A percentile compares a stretch with the other conserved stretches of the same genome.
These are phyloP conservation scores for Saksenaea oblongispora DNA, from an alignment of 371 early-diverging fungal genomes.

Conservation along the genomic window DNA sequence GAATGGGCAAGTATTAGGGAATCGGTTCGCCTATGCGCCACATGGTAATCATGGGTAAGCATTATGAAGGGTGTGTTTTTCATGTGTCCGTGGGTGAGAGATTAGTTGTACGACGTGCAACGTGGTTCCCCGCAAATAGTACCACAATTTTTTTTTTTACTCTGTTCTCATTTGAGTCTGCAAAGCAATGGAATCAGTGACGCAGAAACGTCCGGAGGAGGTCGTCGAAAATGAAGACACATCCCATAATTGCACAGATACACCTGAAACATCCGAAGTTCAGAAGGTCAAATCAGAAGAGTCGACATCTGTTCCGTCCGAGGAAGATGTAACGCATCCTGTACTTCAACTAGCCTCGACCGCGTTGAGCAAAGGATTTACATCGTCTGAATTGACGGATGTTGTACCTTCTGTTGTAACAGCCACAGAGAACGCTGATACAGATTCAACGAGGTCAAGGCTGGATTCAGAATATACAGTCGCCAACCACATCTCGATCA, in stretches of 20 bases:
- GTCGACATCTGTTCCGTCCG: background rate
- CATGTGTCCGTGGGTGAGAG: background rate
- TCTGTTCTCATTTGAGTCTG: background rate
- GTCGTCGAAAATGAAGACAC: background rate
- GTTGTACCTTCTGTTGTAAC: slow-evolving; percentile 9
- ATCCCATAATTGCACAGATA: background rate
- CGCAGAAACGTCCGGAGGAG: background rate
- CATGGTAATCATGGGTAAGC: slow-evolving; percentile 3
- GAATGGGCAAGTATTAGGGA: slow-evolving; percentile 2
- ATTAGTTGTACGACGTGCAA: background rate
- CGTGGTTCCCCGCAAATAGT: background rate
- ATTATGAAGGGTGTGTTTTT: background rate
- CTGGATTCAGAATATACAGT: slow-evolving; percentile 13
- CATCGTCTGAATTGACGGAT: slow-evolving; percentile 9
- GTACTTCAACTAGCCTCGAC: slow-evolving; percentile 16
- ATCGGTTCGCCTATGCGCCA: background rate
- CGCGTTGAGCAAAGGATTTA: slow-evolving; percentile 5
- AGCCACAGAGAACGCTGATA: background rate
- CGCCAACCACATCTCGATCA: slow-evolving; percentile 20
- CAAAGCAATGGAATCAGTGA: background rate
- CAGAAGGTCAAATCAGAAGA: background rate
- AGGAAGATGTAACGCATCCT: slow-evolving; percentile 17
- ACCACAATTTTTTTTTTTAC: background rate
- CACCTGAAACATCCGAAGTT: background rate
- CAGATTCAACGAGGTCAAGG: background rate